Percentiles rank a stretch among this genome's conserved stretches.
Conservation (phyloP, 1,139 yeast genomes). For the Geotrichum fermentans region DNA sequence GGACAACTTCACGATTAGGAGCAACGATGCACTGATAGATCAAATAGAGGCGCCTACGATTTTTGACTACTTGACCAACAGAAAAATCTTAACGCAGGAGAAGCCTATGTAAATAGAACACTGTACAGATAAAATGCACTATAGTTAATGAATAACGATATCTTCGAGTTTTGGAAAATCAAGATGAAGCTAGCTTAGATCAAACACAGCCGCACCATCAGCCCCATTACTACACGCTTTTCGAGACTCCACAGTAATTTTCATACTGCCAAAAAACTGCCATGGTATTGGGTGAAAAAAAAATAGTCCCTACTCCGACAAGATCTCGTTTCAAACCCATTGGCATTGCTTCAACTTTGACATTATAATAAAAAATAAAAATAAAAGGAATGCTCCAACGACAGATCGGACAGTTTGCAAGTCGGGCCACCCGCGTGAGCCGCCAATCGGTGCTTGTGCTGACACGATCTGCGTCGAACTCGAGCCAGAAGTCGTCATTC, state of each 20-base stretch:
- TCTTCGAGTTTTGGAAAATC: too few species aligned
- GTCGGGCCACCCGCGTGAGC: neutral
- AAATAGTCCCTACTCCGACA: neutral
- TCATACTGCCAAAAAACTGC: constrained; percentile 1
- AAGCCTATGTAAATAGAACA: too few species aligned
- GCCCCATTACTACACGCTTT: neutral
- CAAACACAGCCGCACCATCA: too few species aligned
- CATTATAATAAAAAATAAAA: too few species aligned
- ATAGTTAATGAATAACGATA: too few species aligned
- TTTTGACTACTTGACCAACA: neutral
- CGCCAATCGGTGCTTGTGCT: neutral
- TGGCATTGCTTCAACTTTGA: neutral
- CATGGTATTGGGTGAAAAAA: constrained; percentile 7
- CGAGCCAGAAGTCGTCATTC: constrained; percentile 11
- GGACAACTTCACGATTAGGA: constrained; percentile 52
- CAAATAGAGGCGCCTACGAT: neutral
- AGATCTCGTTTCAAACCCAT: neutral
- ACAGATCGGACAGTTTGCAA: constrained; percentile 10
- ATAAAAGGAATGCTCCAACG: constrained; percentile 10
- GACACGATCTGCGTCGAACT: constrained; percentile 1
- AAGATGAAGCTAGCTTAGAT: too few species aligned
- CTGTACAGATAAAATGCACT: too few species aligned
- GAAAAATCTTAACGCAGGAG: too few species aligned
- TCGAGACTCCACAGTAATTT: neutral
- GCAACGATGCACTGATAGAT: neutral